A percentile compares a stretch with the other conserved stretches of the same genome.
phyloP scores from a whole-genome alignment of 768 basidiomycete genomes.

The Hypsizygus marmoreus region DNA sequence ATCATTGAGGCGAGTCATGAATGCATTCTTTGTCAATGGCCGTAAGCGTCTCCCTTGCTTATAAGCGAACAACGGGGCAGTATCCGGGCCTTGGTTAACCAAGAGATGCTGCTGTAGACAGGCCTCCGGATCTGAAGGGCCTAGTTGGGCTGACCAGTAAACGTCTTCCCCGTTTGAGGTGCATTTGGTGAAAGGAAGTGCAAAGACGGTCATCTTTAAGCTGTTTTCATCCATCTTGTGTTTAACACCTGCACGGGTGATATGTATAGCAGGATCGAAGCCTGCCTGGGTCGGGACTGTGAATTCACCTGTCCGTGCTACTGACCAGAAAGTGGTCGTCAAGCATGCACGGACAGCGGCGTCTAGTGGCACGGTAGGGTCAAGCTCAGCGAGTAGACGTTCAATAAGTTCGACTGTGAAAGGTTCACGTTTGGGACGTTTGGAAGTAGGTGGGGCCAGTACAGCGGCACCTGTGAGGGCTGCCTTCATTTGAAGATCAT shows the following conservation, averaged over 20 bases:
- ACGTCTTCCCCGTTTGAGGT: conserved; percentile 17
- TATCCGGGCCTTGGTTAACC: conserved; percentile 11
- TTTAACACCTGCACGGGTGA: conserved; percentile 14
- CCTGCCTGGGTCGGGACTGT: conserved; percentile 4
- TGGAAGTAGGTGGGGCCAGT: conserved; percentile 31
- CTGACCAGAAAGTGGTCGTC: conserved; percentile 17
- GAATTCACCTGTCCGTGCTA: conserved; percentile 10
- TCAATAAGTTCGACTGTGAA: conserved; percentile 17
- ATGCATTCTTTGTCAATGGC: conserved; percentile 24
- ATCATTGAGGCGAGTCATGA: conserved; percentile 13
- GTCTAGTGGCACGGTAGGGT: conserved; percentile 10
- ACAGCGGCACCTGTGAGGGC: conserved; percentile 30
- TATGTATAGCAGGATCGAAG: conserved; percentile 17
- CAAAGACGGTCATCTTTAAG: conserved; percentile 7
- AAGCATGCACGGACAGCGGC: conserved; percentile 23
- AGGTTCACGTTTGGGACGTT: conserved; percentile 28
- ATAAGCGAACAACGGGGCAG: conserved; percentile 14
- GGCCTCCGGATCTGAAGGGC: conserved; percentile 10
- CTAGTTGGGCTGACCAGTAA: conserved; percentile 13
- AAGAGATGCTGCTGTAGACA: conserved; percentile 9
- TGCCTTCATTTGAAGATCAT: conserved; percentile 24
- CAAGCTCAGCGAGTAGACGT: not conserved
- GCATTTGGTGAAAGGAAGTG: conserved; percentile 17
- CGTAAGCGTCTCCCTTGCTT: not conserved
- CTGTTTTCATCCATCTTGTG: conserved; percentile 1